Evolutionary conservation across 1,284 basidiomycete genomes (phyloP), one percentile per base, ranked within the genome.

Genomic region (Leccinum griseonigrum): DNA sequence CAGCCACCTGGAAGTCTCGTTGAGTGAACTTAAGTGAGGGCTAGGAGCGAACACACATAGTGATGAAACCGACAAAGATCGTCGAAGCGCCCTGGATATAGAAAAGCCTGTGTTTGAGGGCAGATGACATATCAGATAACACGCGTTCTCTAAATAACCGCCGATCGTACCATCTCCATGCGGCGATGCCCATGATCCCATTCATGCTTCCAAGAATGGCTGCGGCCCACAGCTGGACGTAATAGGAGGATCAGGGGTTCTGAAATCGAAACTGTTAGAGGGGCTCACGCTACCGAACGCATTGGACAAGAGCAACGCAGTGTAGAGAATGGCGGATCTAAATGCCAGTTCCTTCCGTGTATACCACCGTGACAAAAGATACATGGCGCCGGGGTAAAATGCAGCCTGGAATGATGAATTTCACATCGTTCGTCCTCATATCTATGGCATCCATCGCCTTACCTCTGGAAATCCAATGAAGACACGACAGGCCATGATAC

Each of bases 231-330:
- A 56, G 6, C 56, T 56, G 26, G 13, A 22, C 10, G 13, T 16
- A 40, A 40, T 5, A 7, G 34, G 1, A 5, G 76, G 22, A 92
- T 78, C 56, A 46, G 9, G 29, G 16, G 22, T 46, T 22, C 36
- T 28, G 50, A 16, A 14, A 50, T 6, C 11, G 6, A 26, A 26
- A 62, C 5, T 22, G 22, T 22, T 22, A 3, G 46, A 31, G 52
- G 46, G 22, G 66, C 84, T 71, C 61, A 87, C 85, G 60, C 83
- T 78, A 50, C 89, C 88, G 69, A 92, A 91, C 2, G 90, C 89
- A 74, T 91, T 91, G 1, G 87, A 88, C 58, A 91, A 81, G n/a
- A 91, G 75, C 5, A 86, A 71, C 16, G 89, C 89, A 14, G 81
- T 81, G 72, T 86, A 91, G 3, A 93, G 79, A 58, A 91, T 80